Base-by-base conservation (phyloP, 2,329 filamentous ascomycete genomes). In the Epichloe bromicola region DNA sequence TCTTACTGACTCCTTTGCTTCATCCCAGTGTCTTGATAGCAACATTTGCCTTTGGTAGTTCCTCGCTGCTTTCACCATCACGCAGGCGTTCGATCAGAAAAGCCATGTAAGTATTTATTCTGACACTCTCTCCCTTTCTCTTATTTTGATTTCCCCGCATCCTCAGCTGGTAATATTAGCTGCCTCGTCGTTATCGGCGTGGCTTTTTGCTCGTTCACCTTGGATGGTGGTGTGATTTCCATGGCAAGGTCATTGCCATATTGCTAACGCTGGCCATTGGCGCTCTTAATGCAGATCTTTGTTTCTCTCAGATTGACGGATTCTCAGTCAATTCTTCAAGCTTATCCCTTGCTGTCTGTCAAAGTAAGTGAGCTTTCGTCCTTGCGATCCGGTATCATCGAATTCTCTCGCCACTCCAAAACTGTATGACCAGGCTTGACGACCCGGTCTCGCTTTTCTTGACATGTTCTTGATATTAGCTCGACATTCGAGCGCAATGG, bases 1-100 rank as follows among this genome's bases (percentile, higher is more conserved):
- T 78, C 71, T 74, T 74, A 73, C 71, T 74, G 73, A 74, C 69
- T 69, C 71, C 78, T 71, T 79, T 73, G 71, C 74, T 79, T 75
- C 70, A 72, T 71, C 63, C 68, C 69, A 69, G 64, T 66, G 66
- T 68, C 70, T 72, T 76, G 74, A 74, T 72, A 72, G 66, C 70
- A 69, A 66, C 69, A 68, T 70, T 67, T 67, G 61, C 62, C 65
- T 58, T 65, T 57, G 58, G 61, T 61, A 61, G 60, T 61, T 56
- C 52, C 56, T 58, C 59, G 50, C 61, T 60, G 60, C 59, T 58
- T 56, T 58, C 54, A 55, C 51, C 57, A 56, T 56, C 60, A 62
- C 58, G 54, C 58, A 63, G 55, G 61, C 58, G 54, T 53, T 51
- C 38, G 39, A 39, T 38, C 47, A 57, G 54, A 60, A 57, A 52